Evolutionary conservation across 257 asterid species (phyloP).

Genomic region (Solanum pennellii): DNA sequence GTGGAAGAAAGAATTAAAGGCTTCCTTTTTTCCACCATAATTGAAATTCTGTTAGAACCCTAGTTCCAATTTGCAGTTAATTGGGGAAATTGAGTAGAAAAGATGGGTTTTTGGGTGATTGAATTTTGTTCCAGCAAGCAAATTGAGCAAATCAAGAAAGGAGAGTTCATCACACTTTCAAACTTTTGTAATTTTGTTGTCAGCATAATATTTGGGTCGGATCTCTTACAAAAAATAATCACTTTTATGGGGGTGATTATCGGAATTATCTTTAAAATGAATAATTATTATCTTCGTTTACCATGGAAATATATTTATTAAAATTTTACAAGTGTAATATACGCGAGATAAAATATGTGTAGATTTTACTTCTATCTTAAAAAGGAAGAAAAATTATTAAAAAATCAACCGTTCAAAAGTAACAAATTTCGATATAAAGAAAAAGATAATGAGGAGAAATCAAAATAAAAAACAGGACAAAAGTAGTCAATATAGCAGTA

Average conservation of each 20-base stretch:
- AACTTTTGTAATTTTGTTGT: not conserved
- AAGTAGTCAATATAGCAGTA: too few relatives aligned
- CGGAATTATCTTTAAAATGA: not conserved
- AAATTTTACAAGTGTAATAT: too few relatives aligned
- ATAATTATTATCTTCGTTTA: too few relatives aligned
- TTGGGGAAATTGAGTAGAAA: not conserved
- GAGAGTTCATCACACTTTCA: not conserved
- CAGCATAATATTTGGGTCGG: not conserved
- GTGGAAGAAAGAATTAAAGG: conserved; percentile 88
- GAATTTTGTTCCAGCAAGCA: not conserved
- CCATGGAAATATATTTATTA: too few relatives aligned
- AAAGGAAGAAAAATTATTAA: too few relatives aligned
- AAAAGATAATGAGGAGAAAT: too few relatives aligned
- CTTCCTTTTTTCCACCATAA: conserved; percentile 65
- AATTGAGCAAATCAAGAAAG: conserved; percentile 5
- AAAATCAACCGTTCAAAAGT: too few relatives aligned
- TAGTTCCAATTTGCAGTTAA: not conserved
- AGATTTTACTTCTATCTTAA: too few relatives aligned
- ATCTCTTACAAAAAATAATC: not conserved
- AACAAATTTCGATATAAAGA: too few relatives aligned
- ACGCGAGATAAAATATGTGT: too few relatives aligned
- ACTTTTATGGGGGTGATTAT: not conserved
- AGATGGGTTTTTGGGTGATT: not conserved
- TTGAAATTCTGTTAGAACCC: conserved; percentile 9
- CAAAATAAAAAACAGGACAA: too few relatives aligned